Conservation (phyloP, 2,329 filamentous ascomycete species). For the Exophiala aquamarina region DNA sequence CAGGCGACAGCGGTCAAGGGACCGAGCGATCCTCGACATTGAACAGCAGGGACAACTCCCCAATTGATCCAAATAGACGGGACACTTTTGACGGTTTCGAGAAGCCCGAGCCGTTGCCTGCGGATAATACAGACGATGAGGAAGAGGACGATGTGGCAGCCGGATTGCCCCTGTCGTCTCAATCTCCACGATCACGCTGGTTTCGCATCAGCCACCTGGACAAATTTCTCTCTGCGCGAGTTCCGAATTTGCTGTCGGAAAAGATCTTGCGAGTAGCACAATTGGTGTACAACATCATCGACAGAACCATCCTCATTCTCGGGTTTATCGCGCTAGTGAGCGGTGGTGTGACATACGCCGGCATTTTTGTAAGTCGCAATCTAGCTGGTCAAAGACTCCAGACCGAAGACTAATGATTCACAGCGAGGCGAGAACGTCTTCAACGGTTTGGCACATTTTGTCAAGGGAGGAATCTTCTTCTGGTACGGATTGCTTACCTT, state of each 20-base stretch:
- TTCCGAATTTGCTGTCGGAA: conserved; percentile 42
- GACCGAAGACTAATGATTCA: conserved; percentile 5
- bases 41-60: conserved; percentile 64
- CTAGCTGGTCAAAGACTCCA: background rate
- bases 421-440: conserved; percentile 62
- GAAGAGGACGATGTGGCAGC: too few species aligned
- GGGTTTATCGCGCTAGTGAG: conserved; percentile 72
- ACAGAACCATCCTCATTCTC: conserved; percentile 74
- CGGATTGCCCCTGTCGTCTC: conserved; percentile 38
- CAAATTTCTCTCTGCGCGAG: conserved; percentile 53
- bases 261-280: conserved; percentile 57
- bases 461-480: conserved; percentile 94
- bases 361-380: conserved; percentile 71
- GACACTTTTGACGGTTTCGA: conserved; percentile 53
- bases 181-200: conserved; percentile 8
- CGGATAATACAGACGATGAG: conserved; percentile 46
- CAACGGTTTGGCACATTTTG: conserved; percentile 85
- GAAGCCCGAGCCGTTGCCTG: conserved; percentile 37
- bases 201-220: conserved; percentile 48
- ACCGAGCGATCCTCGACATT: conserved; percentile 70
- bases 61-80: conserved; percentile 49
- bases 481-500: conserved; percentile 87
- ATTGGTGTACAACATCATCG: conserved; percentile 65
- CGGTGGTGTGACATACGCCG: conserved; percentile 74
- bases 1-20: conserved; percentile 72